Base-by-base conservation (phyloP, 1,284 basidiomycete species). In the Ustilago cynodontis region DNA sequence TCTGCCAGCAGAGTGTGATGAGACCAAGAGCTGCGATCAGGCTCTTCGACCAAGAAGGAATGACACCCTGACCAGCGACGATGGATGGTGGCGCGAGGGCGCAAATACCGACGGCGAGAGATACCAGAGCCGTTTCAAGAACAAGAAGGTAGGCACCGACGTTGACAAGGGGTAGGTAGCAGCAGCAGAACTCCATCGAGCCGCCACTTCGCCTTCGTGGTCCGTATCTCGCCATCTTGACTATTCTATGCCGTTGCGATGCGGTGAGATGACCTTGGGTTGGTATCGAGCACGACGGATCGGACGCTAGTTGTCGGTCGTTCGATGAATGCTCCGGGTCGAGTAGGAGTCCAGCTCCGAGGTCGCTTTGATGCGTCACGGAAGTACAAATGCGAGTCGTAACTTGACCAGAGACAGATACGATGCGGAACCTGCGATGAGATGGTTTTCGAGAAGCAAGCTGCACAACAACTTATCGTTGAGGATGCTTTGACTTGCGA, bases 131-230 rank as follows among this genome's bases (percentile, higher is more conserved):
- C 4, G 69, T 77, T 56, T 86, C 81, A 24, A 82, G 58, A 3
- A 82, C 73, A 24, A 84, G 58, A 29, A 81, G 52, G 59, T 86
- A 86, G 3, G 84, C 83, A 5, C 84, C 84, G 7, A 78, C 55
- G 26, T 86, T 86, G 59, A 86, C 80, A 22, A 86, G 78, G 10
- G 84, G 84, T 3, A 83, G 59, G 13, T 67, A 79, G 71, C 80
- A 85, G 66, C 83, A 85, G 71, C 82, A 84, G 61, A 85, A 85
- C 47, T 79, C 78, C 60, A 79, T 62, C 18, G 78, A 66, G 56
- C 79, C 52, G 50, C 76, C 56, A 16, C 49, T 56, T 29, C 65
- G 50, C 13, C 51, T 54, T 37, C 63, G 47, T 18, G 61, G 50
- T 1, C 63, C 56, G 13, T 51, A 39, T 39, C 65, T 56, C n/a